Evolutionary conservation across 495 filamentous ascomycete genomes (phyloP).

Genomic region (Tetracladium marchalianum): DNA sequence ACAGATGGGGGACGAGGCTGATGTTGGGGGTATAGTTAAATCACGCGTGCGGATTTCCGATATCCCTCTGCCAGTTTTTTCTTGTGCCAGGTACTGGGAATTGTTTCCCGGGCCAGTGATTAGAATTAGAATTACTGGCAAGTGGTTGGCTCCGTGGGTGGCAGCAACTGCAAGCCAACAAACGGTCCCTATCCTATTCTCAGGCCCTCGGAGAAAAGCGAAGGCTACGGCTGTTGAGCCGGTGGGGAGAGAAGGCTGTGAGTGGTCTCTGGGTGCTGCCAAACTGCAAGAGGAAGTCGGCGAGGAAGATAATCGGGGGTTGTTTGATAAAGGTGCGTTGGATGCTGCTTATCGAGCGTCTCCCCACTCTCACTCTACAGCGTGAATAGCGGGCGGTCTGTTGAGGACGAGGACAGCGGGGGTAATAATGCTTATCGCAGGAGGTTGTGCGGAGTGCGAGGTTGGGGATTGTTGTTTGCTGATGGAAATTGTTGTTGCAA

Average conservation of each 20-base stretch:
- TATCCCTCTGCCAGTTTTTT: not conserved
- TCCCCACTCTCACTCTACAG: constrained; percentile 11
- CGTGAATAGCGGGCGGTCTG: not conserved
- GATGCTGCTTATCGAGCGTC: constrained; percentile 13
- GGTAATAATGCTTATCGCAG: constrained; percentile 11
- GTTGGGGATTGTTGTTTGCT: too few relatives aligned
- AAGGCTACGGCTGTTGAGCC: constrained; percentile 3
- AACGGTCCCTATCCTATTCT: constrained; percentile 8
- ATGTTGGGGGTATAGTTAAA: not conserved
- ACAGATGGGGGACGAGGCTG: not conserved
- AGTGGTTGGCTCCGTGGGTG: constrained; percentile 11
- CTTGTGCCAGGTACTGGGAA: constrained; percentile 15
- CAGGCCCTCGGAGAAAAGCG: constrained; percentile 18
- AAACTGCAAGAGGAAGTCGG: too few relatives aligned
- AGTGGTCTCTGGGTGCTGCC: not conserved
- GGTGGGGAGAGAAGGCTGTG: not conserved
- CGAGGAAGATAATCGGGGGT: too few relatives aligned
- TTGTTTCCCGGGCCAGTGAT: constrained; percentile 18
- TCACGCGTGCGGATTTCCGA: too few relatives aligned
- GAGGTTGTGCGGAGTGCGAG: constrained; percentile 5
- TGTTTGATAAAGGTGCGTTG: not conserved
- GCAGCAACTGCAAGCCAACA: not conserved
- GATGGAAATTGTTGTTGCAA: too few relatives aligned
- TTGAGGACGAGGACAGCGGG: constrained; percentile 1
- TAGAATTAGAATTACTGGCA: constrained; percentile 1